Conservation (phyloP, 176 grass and related monocot genomes). For the Elymus sibiricus region DNA sequence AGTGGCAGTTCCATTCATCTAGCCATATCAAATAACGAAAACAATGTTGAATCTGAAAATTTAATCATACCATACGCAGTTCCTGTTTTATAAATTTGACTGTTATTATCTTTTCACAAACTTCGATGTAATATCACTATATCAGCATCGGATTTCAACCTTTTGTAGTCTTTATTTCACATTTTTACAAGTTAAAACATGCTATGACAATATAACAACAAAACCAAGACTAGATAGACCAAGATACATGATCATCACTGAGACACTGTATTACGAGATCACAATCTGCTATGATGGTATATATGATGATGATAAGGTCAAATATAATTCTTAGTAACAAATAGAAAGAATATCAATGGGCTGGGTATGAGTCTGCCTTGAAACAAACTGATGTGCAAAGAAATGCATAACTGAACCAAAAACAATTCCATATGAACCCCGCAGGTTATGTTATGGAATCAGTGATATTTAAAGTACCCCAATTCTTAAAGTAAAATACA, state of each 20-base stretch:
- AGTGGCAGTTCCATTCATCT: neutral
- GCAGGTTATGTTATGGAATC: conserved; percentile 10
- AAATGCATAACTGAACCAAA: conserved; percentile 17
- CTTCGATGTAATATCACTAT: neutral
- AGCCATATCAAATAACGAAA: neutral
- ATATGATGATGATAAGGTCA: neutral
- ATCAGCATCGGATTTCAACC: neutral
- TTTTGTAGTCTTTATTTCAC: neutral
- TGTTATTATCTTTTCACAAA: neutral
- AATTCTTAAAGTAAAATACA: neutral
- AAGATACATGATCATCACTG: neutral
- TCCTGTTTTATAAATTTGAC: neutral
- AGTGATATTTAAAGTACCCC: neutral
- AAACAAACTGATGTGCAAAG: neutral
- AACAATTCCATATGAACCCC: neutral
- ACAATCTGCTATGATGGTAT: neutral
- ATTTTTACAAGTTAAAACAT: conserved; percentile 13
- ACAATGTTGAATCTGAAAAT: neutral
- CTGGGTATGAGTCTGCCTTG: neutral
- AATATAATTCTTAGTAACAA: neutral
- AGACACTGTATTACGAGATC: neutral
- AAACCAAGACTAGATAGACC: neutral
- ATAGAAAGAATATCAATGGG: neutral
- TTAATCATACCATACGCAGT: neutral
- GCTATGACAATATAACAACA: neutral